Evolutionary conservation across 129 eudicot genomes (phyloP), one percentile per base, ranked within the genome.

Genomic region (Lactuca sativa): DNA sequence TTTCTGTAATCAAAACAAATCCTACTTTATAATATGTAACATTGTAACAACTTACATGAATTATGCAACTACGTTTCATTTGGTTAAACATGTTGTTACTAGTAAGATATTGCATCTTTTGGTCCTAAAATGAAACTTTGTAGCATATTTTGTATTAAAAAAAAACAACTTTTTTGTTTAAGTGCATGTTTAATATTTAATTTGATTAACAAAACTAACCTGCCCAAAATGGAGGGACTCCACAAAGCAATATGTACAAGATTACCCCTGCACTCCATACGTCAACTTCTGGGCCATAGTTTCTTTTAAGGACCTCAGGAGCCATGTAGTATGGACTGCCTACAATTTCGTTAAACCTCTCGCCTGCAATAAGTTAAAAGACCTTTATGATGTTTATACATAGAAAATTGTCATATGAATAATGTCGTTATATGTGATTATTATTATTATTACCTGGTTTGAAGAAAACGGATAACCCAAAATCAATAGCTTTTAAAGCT

Each of bases 191-290:
- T 25, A 25, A 44, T 4, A 56, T 52, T 4, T 11, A 12, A 52
- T 31, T 41, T 60, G 25, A 30, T 15, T 31, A 37, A 61, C 34
- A 0, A 68, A 15, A 67, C 64, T 8, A 4, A 76, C 80, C 80
- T 69, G 91, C 95, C 97, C 97, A 91, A 80, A 91, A 91, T 16
- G 97, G 97, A 11, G 97, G 97, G 69, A 91, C 86, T 43, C 97
- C 97, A 77, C 95, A 91, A 54, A 91, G 88, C 79, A 91, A 83
- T 67, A 91, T 91, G 82, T 91, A 91, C 18, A 91, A 75, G 60
- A 91, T 91, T 4, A 91, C 97, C 12, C 97, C 97, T 59, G 97
- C 97, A 75, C 97, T 91, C 97, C 97, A 91, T 13, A 91, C 92
- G 70, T 91, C 97, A 7, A 91, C 72, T 69, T 91, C 95, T 31